Base-by-base conservation (phyloP, 75 land plant genomes). In the Ceratopteris richardii region DNA sequence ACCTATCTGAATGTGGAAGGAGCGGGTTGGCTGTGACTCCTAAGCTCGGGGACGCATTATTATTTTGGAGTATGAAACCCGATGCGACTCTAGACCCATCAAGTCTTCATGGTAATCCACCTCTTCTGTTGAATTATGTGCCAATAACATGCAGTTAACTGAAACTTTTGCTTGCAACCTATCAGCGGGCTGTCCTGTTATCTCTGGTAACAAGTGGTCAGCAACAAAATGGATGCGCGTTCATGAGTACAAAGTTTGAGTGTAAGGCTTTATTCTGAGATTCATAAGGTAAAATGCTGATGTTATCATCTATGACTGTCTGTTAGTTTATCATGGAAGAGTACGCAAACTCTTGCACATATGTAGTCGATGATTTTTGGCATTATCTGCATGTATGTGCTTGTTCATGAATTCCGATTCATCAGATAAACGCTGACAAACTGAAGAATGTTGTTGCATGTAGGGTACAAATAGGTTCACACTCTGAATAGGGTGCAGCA, bases 41-140 rank as follows among this genome's bases (percentile, higher is more conserved):
- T 59, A 85, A 80, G 44, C 79, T 70, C 78, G 97, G 97, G 29
- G 89, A 88, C 75, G 97, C 97, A 13, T 64, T 91, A 54, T 88
- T 91, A 31, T 91, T 91, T 73, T 91, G 97, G 97, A 88, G 97
- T 77, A 88, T 91, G 95, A 79, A 54, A 19, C 89, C 95, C 25
- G 97, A 91, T 79, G 95, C 89, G 18, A 40, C 83, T 37, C 60
- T 88, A 42, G 97, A 91, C 68, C 80, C 86, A 19, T 64, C 81
- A 30, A 91, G 97, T 73, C 76, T 91, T 66, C 97, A 91, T 60
- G 95, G 97, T 91, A 40, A 63, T 80, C 50, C 10, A 50, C 13
- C 11, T 24, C 22, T 51, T 51, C 54, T 68, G 30, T 44, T 21
- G 6, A 0, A 29, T 57, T 28, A 7, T 44, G 41, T 27, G 14